phyloP scores from a whole-genome alignment of 768 basidiomycete genomes.

The Amanita muscaria region DNA sequence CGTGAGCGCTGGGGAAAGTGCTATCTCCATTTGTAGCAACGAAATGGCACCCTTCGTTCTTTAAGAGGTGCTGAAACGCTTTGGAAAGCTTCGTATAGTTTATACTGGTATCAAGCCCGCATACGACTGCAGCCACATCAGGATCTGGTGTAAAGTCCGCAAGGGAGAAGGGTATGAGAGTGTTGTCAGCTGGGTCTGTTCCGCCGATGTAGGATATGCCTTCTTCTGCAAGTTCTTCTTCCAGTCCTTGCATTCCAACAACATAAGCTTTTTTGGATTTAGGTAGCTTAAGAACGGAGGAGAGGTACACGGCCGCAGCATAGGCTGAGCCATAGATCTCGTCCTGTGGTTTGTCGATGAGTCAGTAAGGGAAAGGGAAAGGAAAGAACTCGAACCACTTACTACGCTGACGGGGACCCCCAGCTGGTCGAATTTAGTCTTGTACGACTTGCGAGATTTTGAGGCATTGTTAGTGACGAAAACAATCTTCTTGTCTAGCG shows the following conservation, averaged over 20 bases:
- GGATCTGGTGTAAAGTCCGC: constrained; percentile 67
- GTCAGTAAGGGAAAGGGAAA: not conserved
- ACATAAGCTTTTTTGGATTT: constrained; percentile 94
- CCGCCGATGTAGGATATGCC: constrained; percentile 78
- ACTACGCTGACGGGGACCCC: constrained; percentile 82
- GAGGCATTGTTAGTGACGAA: constrained; percentile 98
- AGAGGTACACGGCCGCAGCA: constrained; percentile 60
- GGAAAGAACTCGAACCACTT: constrained; percentile 25
- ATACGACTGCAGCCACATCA: constrained; percentile 85
- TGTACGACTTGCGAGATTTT: constrained; percentile 84
- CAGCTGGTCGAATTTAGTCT: constrained; percentile 84
- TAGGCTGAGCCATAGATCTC: constrained; percentile 97
- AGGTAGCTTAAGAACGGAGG: constrained; percentile 81
- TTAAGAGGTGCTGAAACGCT: constrained; percentile 81
- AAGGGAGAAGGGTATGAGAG: constrained; percentile 59
- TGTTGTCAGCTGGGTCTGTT: constrained; percentile 79
- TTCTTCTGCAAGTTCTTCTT: constrained; percentile 88
- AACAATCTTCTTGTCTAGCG: constrained; percentile 68
- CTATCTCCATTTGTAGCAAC: constrained; percentile 90
- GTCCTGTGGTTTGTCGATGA: constrained; percentile 44
- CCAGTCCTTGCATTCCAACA: constrained; percentile 84
- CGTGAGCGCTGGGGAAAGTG: constrained; percentile 72
- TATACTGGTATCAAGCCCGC: constrained; percentile 78
- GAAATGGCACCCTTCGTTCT: constrained; percentile 75
- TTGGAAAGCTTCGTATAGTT: constrained; percentile 94